phyloP scores from a whole-genome alignment of 139 green algal species.

The Trebouxia sp. region DNA sequence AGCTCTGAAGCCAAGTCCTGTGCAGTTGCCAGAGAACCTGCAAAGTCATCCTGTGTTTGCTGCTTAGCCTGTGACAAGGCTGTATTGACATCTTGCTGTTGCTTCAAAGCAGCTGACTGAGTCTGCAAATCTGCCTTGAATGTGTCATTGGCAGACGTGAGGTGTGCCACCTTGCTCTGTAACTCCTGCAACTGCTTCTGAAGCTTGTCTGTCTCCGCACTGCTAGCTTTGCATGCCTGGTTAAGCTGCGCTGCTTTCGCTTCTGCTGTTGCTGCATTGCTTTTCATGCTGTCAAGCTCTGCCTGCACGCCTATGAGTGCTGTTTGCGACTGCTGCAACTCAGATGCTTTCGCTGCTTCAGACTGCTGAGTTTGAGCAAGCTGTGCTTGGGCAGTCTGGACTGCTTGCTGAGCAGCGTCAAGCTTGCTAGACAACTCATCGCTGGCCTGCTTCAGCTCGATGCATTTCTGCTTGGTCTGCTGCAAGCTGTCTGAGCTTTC shows the following conservation, averaged over 20 bases:
- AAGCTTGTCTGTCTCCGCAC: neutral
- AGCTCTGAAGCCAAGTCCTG: neutral
- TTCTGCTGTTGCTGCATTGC: slow-evolving; percentile 1
- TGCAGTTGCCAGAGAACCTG: neutral
- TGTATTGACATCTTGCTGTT: neutral
- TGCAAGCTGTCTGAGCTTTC: neutral
- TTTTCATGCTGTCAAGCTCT: neutral
- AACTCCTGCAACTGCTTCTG: neutral
- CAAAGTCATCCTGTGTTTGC: neutral
- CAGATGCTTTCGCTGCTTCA: neutral
- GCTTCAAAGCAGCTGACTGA: neutral
- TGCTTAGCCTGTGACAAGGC: neutral
- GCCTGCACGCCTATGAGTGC: neutral
- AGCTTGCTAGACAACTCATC: neutral
- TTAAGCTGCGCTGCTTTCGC: neutral
- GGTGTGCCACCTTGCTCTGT: neutral
- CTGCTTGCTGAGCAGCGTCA: neutral
- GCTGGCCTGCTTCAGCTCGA: neutral
- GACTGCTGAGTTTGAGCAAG: neutral
- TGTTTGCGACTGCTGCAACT: neutral
- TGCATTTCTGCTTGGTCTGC: neutral
- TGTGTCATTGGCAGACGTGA: neutral
- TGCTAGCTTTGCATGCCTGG: neutral
- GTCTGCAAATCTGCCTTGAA: neutral
- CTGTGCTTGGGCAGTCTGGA: neutral